phyloP scores from a whole-genome alignment of 257 asterid genomes.

The Forsythia viridissima region DNA sequence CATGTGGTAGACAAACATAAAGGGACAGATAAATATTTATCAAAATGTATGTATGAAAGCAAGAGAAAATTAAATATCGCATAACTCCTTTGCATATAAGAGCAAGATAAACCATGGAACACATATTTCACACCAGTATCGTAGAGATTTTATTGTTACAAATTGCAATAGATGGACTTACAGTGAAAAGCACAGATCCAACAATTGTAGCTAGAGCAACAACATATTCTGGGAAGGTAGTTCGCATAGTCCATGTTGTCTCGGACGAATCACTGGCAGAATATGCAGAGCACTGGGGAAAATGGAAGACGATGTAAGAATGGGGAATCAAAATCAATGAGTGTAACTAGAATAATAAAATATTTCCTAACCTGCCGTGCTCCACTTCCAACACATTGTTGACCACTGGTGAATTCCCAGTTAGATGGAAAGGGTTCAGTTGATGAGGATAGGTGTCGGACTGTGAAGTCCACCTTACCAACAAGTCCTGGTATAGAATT shows the following conservation, averaged over 20 bases:
- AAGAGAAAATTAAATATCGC: slow-evolving; percentile 5
- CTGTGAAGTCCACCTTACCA: slow-evolving; percentile 97
- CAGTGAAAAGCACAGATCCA: slow-evolving; percentile 95
- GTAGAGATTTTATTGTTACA: slow-evolving; percentile 8
- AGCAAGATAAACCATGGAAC: slow-evolving; percentile 8
- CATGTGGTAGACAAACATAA: not conserved
- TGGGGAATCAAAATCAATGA: slow-evolving; percentile 25
- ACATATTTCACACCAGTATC: not conserved
- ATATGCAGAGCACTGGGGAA: slow-evolving; percentile 79
- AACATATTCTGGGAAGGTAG: slow-evolving; percentile 97
- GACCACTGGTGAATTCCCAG: slow-evolving; percentile 53
- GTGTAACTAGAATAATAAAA: not conserved
- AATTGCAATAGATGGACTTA: slow-evolving; percentile 33
- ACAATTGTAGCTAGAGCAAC: slow-evolving; percentile 95
- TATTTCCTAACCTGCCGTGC: slow-evolving; percentile 58
- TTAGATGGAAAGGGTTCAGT: slow-evolving; percentile 66
- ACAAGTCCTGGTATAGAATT: slow-evolving; percentile 57
- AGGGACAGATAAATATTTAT: slow-evolving; percentile 5
- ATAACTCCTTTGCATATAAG: not conserved
- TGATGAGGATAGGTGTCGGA: slow-evolving; percentile 85
- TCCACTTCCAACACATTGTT: slow-evolving; percentile 75
- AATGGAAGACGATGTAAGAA: slow-evolving; percentile 12
- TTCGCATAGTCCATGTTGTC: slow-evolving; percentile 89
- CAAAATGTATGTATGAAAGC: slow-evolving; percentile 13
- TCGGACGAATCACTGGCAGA: slow-evolving; percentile 79